Base-by-base conservation (phyloP, 75 land plant species). In the Ceratopteris richardii region DNA sequence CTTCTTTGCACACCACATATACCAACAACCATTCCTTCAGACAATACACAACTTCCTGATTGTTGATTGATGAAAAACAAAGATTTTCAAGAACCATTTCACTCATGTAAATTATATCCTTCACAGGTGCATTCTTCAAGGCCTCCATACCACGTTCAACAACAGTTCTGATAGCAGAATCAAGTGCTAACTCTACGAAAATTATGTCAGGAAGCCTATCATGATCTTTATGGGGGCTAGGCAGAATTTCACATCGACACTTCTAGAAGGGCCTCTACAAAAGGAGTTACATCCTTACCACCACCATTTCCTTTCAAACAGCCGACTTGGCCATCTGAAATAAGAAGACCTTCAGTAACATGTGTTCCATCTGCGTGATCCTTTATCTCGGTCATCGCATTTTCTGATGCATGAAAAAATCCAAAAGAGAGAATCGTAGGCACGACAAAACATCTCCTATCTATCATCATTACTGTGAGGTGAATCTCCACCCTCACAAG, bases 101-200 rank as follows among this genome's bases (percentile, higher is more conserved):
- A 51, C 90, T 84, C 71, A 84, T 80, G 62, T 70, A 74, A 72
- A 92, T 80, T n/a, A 84, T 71, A 61, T 90, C 98, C 90, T 72
- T 62, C 19, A 90, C 85, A 48, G 67, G 66, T 62, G 88, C 83
- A 67, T 76, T 72, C 56, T 69, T 80, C 48, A 95, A 67, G 37
- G 72, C 77, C 65, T 90, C 89, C 19, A 84, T 78, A 22, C 92
- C 88, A 51, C 99, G 80, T 56, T 95, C 99, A 51, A 86, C 66
- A 12, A 82, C 86, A 51, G 97, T 95, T 67, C 99, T 75, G 16
- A 95, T 88, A 31, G 92, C 78, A 12, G 96, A 86, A 63, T 95
- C 99, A 46, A 95, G 85, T 20, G 97, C 92, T 58, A 95, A 68
- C 57, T 95, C 99, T 77, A 95, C 60, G 71, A 95, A 95, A 5